Base-by-base conservation (phyloP, 2,329 filamentous ascomycete genomes). In the Talaromyces atroroseus region DNA sequence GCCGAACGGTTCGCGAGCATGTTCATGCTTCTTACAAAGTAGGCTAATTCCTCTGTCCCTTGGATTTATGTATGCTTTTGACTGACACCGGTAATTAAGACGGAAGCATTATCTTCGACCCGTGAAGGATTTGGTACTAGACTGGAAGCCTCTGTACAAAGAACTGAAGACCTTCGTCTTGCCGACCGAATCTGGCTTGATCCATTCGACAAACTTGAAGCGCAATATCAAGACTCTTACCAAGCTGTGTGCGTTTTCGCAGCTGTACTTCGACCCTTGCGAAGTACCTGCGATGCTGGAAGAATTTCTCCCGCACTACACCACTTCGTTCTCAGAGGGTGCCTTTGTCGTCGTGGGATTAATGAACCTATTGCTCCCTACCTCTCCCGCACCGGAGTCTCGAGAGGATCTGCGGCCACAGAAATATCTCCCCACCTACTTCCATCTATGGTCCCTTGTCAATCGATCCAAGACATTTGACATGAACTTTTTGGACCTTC, bases 1-100 rank as follows among this genome's bases (percentile, higher is more conserved):
- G 83, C 90, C 4, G 95, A 99, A 74, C 84, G 92, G 58, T 99
- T 99, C 71, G 83, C 92, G 47, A 94, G 90, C 78, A 97, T 97
- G 92, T 92, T 97, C 67, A 88, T 96, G 73, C 86, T 90, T 11
- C 76, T 99, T 64, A 95, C 92, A n/a, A 95, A 94, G 91, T 94
- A 76, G 38, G 55, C 36, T 18, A 38, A 26, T 14, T 44, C 18
- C 5, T 38, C 10, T 34, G 26, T 4, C 34, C 5, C 36, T 50
- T 40, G 18, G 5, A 29, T 16, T 29, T 18, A n/a, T 21, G 14
- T 53, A 21, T 46, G 14, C 26, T 29, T 4, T 46, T 53, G 44
- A 26, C n/a, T 54, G 14, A 44, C 10, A 11, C 8, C 46, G 16
- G 12, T 16, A 23, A 40, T 21, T 26, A 62, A 94, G 90, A 75